Evolutionary conservation across 306 rosid species (phyloP).

Genomic region (Prunus mira): DNA sequence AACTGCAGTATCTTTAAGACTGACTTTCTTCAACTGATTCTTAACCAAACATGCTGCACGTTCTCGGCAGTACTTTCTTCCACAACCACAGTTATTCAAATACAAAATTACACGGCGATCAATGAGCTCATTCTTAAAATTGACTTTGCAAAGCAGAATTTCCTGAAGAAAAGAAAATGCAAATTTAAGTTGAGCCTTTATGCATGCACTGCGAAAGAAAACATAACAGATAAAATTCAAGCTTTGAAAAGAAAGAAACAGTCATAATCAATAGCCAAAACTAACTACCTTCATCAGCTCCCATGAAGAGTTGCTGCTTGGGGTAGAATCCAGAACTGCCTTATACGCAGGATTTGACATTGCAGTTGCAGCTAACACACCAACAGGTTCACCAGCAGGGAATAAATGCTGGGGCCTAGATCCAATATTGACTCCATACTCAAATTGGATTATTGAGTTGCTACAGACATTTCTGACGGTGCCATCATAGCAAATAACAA

Average conservation of each 20-base stretch:
- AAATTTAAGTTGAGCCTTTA: background rate
- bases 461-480: constrained; percentile 89
- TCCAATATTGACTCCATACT: constrained; percentile 59
- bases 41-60: constrained; percentile 76
- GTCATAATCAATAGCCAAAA: constrained; percentile 4
- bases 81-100: constrained; percentile 75
- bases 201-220: background rate
- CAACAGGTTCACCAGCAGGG: constrained; percentile 98
- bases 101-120: constrained; percentile 78
- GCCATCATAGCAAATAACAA: constrained; percentile 84
- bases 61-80: constrained; percentile 68
- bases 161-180: constrained; percentile 51
- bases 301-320: constrained; percentile 96
- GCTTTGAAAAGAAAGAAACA: background rate
- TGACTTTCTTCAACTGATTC: constrained; percentile 73
- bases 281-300: constrained; percentile 83
- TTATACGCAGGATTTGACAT: constrained; percentile 98
- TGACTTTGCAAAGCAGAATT: constrained; percentile 76
- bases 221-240: background rate
- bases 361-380: constrained; percentile 92
- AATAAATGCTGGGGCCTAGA: constrained; percentile 39
- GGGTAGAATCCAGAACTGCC: constrained; percentile 91
- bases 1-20: constrained; percentile 74
- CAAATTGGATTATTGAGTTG: constrained; percentile 77
- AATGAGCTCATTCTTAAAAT: constrained; percentile 66